Base-by-base conservation (phyloP, 768 basidiomycete genomes). In the Auricularia auricula-judae region DNA sequence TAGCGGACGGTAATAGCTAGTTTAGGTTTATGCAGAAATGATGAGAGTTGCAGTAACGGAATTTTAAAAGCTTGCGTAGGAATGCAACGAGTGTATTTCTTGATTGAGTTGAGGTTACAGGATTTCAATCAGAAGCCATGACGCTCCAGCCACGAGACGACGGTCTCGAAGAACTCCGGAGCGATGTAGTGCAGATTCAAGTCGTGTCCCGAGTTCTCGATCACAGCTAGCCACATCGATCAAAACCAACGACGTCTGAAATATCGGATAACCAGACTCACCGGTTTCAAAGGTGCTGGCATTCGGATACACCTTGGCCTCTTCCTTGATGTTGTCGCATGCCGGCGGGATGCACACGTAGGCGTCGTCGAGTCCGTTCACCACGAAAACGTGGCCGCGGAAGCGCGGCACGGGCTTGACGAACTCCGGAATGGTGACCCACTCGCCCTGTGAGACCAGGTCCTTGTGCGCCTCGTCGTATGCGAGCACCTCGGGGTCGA, bases 161-260 rank as follows among this genome's bases (percentile, higher is more conserved):
- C 39, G 12, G 12, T 42, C 39, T 42, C 39, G 39, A 42, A 42
- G 39, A 42, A 42, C n/a, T 33, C 14, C 33, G 43, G 62, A 44
- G 59, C 59, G 18, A 44, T 63, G 60, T 51, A 39, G n/a, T 43
- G 33, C 42, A 67, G 67, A 54, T 63, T 36, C 11, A 59, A 36
- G 39, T 64, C 63, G 35, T 64, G 64, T 70, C 84, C 84, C 68
- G 71, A 78, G 43, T 61, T 62, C 35, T 54, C 66, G 42, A 64
- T 58, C 36, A 67, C 43, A 62, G 54, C 66, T 62, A 60, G 67
- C 65, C 18, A 53, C 63, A 23, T 67, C 67, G 56, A 54, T 65
- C 21, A 54, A 42, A 7, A 42, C 39, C 29, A 29, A 14, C 39
- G 1, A 42, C 39, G 12, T 14, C 39, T 29, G 29, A 29, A 29